Evolutionary conservation across 2,329 filamentous ascomycete genomes (phyloP), one percentile per base, ranked within the genome.

Genomic region (Mollisiaceae sp.): DNA sequence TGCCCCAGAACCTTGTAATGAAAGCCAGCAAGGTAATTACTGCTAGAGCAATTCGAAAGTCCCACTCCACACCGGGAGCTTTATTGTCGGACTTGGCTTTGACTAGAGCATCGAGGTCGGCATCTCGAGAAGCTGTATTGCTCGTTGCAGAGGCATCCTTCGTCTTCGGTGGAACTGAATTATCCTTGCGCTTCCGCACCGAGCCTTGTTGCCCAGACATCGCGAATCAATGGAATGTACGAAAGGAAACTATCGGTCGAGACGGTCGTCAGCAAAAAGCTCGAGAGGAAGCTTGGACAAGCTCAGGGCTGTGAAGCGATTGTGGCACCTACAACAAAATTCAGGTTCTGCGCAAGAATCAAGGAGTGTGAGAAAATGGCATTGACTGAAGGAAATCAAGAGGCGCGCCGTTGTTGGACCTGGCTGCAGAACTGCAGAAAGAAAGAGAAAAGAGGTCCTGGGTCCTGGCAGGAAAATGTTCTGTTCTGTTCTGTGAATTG

Each of bases 1-100:
- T 97, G 69, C 93, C 94, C 88, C 91, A 98, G 83, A 99, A 99
- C 68, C 95, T 87, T 57, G 95, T 98, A 68, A 93, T 76, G 76
- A 99, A 98, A 59, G 93, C 94, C 71, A 97, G 81, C 35, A 87
- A 75, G 1, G 94, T 98, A 76, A 97, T 89, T 71, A 97, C 77
- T 38, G 80, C 79, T 66, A 97, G 85, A 67, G 88, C 91, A 70
- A 95, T 79, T 83, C 91, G 89, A 83, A 97, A 96, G 74, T 96
- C 92, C 84, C 87, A 89, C 79, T 97, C 91, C n/a, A 85, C 84
- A 64, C 80, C 79, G 39, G 79, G 74, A 41, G 77, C 68, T 59
- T 77, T 75, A 24, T 77, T 66, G 24, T 57, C 60, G 9, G 60
- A 39, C 50, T 76, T 78, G 41, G 77, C 75, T 70, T 82, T 81